phyloP scores from a whole-genome alignment of 495 filamentous ascomycete genomes.

The Aspergillus leporis region DNA sequence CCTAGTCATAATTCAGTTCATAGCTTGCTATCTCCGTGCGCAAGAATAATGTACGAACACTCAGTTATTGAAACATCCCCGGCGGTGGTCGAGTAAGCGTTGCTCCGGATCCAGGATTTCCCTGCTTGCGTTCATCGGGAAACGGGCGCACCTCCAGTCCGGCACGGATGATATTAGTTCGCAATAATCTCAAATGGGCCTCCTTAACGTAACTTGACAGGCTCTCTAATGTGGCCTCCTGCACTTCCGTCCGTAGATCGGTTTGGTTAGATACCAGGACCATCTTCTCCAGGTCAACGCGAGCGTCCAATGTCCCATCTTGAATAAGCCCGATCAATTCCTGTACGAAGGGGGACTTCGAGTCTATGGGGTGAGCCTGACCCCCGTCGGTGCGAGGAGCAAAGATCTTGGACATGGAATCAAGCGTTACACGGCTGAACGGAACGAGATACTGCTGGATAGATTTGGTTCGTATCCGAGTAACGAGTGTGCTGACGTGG shows the following conservation, averaged over 20 bases:
- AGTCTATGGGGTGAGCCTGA: constrained; percentile 41
- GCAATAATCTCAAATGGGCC: constrained; percentile 70
- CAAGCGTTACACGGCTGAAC: constrained; percentile 72
- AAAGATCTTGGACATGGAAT: constrained; percentile 69
- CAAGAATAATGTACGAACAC: background rate
- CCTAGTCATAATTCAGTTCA: constrained; percentile 1
- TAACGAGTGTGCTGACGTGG: constrained; percentile 69
- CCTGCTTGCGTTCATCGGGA: constrained; percentile 13
- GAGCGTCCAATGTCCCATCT: constrained; percentile 66
- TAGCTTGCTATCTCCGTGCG: background rate
- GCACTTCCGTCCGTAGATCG: constrained; percentile 66
- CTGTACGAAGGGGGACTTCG: constrained; percentile 62
- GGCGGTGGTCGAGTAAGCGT: constrained; percentile 5
- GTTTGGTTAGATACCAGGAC: constrained; percentile 70
- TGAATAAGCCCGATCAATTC: constrained; percentile 80
- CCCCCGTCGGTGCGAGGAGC: constrained; percentile 36
- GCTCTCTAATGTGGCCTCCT: constrained; percentile 62
- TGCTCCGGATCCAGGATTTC: background rate
- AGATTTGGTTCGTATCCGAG: constrained; percentile 77
- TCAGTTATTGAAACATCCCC: constrained; percentile 16
- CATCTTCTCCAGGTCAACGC: constrained; percentile 80
- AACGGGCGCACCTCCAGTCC: constrained; percentile 67
- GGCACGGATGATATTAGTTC: constrained; percentile 70
- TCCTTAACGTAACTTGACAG: constrained; percentile 71
- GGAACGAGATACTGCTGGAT: constrained; percentile 89